These are phyloP conservation scores for Eucommia ulmoides DNA, from an alignment of 257 asterid genomes.

Conservation along the genomic window DNA sequence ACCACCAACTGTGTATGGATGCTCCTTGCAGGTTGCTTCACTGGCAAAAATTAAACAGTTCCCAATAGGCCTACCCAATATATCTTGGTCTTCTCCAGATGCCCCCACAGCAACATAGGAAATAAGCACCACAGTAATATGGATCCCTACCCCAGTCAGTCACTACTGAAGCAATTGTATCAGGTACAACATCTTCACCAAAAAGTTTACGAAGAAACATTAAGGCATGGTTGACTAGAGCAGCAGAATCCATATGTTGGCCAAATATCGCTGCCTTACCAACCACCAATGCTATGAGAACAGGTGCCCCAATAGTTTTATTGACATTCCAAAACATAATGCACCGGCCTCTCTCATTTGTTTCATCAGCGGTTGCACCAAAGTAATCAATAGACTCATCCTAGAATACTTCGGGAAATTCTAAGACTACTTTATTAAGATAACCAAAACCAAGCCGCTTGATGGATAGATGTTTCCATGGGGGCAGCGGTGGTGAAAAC, in stretches of 20 bases:
- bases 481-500: slow-evolving; percentile 87
- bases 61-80: slow-evolving; percentile 87
- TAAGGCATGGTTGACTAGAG: slow-evolving; percentile 77
- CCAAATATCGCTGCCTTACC: slow-evolving; percentile 96
- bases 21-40: slow-evolving; percentile 99
- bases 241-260: slow-evolving; percentile 48
- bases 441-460: slow-evolving; percentile 91
- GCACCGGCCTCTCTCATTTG: slow-evolving; percentile 80
- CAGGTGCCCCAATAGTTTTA: slow-evolving; percentile 99
- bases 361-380: slow-evolving; percentile 91
- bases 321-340: slow-evolving; percentile 99
- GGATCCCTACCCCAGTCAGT: slow-evolving; percentile 99
- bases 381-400: slow-evolving; percentile 88
- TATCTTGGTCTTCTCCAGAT: slow-evolving; percentile 96
- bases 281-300: slow-evolving; percentile 86
- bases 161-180: slow-evolving; percentile 89
- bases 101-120: slow-evolving; percentile 99
- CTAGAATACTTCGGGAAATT: slow-evolving; percentile 93
- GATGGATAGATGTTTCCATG: slow-evolving; percentile 72
- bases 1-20: slow-evolving; percentile 99
- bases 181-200: slow-evolving; percentile 77
- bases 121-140: slow-evolving; percentile 88
- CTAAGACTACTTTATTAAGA: slow-evolving; percentile 89
- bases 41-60: slow-evolving; percentile 95
- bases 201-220: slow-evolving; percentile 80